Conservation (phyloP, 164 flowering plant species). For the Aristolochia contorta region DNA sequence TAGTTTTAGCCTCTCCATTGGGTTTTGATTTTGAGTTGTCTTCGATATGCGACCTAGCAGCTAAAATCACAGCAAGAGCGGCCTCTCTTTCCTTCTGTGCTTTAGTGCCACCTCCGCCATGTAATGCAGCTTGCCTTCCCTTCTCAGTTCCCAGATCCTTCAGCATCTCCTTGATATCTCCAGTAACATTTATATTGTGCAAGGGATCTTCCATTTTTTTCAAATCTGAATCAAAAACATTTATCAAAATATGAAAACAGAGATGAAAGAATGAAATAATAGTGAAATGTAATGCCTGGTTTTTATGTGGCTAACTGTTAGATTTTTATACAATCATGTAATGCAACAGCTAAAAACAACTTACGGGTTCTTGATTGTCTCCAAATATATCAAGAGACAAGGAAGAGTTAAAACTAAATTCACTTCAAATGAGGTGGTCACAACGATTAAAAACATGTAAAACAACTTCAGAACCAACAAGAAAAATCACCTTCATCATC, state of each 20-base stretch:
- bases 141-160: constrained; percentile 92
- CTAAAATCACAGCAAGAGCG: constrained; percentile 66
- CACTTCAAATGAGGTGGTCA: no score
- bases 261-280: background rate
- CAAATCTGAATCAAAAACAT: constrained; percentile 23
- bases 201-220: constrained; percentile 64
- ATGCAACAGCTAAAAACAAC: no score
- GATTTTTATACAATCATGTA: no score
- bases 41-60: constrained; percentile 66
- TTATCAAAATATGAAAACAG: background rate
- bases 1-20: constrained; percentile 39
- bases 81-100: constrained; percentile 92
- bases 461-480: no score
- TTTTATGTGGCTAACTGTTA: no score
- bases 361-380: no score
- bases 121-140: constrained; percentile 68
- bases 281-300: background rate
- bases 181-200: constrained; percentile 64
- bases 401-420: no score
- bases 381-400: no score
- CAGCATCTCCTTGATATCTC: constrained; percentile 93
- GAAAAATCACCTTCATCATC: constrained; percentile 75
- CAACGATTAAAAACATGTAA: no score
- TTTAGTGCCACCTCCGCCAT: constrained; percentile 92
- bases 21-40: constrained; percentile 42